Evolutionary conservation across 2,329 filamentous ascomycete species (phyloP).

Genomic region (Tolypocladium amazonense): DNA sequence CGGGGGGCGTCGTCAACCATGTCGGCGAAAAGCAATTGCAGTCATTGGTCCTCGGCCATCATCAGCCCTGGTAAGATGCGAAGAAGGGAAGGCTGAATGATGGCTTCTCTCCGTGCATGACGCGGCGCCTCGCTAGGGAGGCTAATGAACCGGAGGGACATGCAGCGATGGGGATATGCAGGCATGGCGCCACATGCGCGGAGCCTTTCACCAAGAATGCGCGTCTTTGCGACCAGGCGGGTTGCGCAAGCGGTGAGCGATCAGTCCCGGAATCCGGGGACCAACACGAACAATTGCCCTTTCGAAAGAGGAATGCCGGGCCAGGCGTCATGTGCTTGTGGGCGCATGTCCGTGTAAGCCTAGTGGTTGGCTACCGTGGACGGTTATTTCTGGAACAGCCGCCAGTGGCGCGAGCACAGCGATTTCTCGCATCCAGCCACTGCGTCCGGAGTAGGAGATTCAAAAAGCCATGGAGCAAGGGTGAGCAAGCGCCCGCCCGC

Average conservation of each 20-base stretch:
- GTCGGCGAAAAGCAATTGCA: neutral
- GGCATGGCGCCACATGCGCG: neutral
- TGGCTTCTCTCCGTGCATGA: neutral
- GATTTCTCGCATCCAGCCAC: neutral
- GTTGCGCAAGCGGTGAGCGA: neutral
- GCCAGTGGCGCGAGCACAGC: slow-evolving; percentile 17
- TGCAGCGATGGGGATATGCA: neutral
- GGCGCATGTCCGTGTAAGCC: slow-evolving; percentile 6
- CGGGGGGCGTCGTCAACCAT: neutral
- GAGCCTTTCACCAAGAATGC: neutral
- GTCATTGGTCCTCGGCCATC: neutral
- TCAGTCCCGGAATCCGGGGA: neutral
- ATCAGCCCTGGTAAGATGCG: neutral
- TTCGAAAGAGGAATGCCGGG: neutral
- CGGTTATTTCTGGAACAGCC: slow-evolving; percentile 22
- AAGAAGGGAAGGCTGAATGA: neutral
- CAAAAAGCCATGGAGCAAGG: neutral
- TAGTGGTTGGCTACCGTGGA: slow-evolving; percentile 11
- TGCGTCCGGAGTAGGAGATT: slow-evolving; percentile 1
- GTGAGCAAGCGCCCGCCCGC: neutral
- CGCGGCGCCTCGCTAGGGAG: neutral
- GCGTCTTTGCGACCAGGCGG: neutral
- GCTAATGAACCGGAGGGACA: neutral
- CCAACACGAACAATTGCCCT: neutral
- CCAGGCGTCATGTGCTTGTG: slow-evolving; percentile 6